Evolutionary conservation across 202 grass and related monocot genomes (phyloP).

Genomic region (Carex arenaria): DNA sequence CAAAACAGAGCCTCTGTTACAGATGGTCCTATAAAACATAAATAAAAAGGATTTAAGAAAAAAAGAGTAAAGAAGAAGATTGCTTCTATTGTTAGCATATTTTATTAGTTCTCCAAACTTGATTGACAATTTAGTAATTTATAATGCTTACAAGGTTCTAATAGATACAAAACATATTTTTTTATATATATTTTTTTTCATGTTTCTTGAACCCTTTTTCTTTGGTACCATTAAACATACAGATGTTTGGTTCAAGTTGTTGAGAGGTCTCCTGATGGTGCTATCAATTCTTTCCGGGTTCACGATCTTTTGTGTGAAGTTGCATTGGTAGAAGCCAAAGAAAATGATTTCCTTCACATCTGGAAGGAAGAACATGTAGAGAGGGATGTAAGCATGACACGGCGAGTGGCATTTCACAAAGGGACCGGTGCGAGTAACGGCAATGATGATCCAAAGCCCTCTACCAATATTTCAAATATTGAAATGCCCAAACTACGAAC

Average conservation of each 20-base stretch:
- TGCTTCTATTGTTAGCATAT: no score
- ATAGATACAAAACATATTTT: no score
- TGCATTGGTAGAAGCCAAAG: not conserved
- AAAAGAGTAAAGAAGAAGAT: no score
- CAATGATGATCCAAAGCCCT: not conserved
- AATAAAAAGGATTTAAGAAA: no score
- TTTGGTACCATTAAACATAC: not conserved
- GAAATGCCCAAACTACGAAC: not conserved
- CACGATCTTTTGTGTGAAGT: slow-evolving; percentile 9
- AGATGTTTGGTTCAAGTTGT: slow-evolving; percentile 9
- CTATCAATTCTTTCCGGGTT: not conserved
- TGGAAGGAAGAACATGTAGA: no score
- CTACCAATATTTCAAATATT: no score
- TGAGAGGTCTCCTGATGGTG: not conserved
- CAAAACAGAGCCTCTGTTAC: no score
- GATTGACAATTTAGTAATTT: not conserved
- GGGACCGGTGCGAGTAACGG: not conserved
- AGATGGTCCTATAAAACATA: no score
- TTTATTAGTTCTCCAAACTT: no score
- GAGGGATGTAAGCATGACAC: not conserved
- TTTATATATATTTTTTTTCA: no score
- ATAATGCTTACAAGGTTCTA: not conserved
- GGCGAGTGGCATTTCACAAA: not conserved
- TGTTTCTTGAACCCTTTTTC: no score
- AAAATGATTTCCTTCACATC: not conserved